Evolutionary conservation across 2,329 filamentous ascomycete species (phyloP).

Genomic region (Sclerotinia trifoliorum): DNA sequence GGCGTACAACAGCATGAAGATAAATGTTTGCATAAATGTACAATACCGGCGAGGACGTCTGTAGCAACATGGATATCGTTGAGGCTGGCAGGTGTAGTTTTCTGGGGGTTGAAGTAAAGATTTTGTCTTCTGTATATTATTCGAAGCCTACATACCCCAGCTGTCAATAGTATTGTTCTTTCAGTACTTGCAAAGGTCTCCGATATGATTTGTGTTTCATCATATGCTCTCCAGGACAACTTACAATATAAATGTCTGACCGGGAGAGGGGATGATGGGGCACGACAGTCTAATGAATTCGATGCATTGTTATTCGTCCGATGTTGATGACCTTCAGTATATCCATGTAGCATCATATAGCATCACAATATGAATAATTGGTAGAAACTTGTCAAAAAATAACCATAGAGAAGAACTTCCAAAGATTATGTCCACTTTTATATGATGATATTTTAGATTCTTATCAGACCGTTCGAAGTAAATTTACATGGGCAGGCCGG

Average conservation of each 20-base stretch:
- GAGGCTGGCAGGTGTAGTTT: conserved; percentile 35
- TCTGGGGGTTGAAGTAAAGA: conserved; percentile 24
- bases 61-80: conserved; percentile 30
- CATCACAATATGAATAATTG: neutral
- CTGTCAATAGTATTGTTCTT: conserved; percentile 31
- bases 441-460: conserved; percentile 1
- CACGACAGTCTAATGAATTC: neutral
- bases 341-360: conserved; percentile 2
- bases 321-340: neutral
- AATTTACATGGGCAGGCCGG: conserved; percentile 16
- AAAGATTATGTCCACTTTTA: conserved; percentile 6
- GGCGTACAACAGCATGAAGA: conserved; percentile 29
- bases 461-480: neutral
- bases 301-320: neutral
- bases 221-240: neutral
- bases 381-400: neutral
- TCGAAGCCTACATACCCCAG: conserved; percentile 33
- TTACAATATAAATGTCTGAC: neutral
- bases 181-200: conserved; percentile 21
- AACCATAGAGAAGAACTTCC: neutral
- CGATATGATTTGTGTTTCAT: neutral
- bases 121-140: conserved; percentile 35
- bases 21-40: conserved; percentile 34
- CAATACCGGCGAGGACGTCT: conserved; percentile 29
- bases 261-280: neutral